Conservation (phyloP, 2,329 filamentous ascomycete genomes). For the Fusarium secorum region DNA sequence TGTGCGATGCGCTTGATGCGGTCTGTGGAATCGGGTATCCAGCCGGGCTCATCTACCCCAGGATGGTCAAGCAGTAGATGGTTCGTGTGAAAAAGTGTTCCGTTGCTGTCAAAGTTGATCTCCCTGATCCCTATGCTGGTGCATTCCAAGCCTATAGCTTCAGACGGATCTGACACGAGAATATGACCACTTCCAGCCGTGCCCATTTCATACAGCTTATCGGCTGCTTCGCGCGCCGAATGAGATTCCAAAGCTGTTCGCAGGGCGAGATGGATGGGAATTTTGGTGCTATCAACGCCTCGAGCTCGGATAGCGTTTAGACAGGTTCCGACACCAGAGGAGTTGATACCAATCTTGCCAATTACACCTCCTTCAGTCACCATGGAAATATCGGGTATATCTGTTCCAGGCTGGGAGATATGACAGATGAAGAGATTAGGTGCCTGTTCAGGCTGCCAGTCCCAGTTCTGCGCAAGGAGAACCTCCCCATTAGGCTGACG, state of each 20-base stretch:
- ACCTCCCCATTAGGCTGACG: constrained; percentile 38
- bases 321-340: constrained; percentile 63
- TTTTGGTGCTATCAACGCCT: constrained; percentile 56
- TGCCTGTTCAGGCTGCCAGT: constrained; percentile 62
- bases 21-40: constrained; percentile 21
- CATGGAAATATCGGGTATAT: constrained; percentile 58
- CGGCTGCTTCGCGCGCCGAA: constrained; percentile 7
- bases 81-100: constrained; percentile 29
- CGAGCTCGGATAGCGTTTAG: constrained; percentile 69
- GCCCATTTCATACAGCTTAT: constrained; percentile 7
- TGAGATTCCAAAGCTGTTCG: constrained; percentile 61
- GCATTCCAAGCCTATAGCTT: constrained; percentile 34
- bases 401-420: constrained; percentile 50
- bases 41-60: constrained; percentile 21
- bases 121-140: constrained; percentile 30
- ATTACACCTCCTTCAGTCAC: constrained; percentile 68
- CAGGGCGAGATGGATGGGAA: constrained; percentile 70
- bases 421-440: constrained; percentile 58
- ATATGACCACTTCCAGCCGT: constrained; percentile 37
- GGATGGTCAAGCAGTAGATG: constrained; percentile 30
- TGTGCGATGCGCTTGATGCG: constrained; percentile 13
- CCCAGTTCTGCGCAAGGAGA: constrained; percentile 66
- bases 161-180: constrained; percentile 16
- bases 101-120: constrained; percentile 3
- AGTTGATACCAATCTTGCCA: constrained; percentile 72